These are phyloP conservation scores for Colletotrichum somersetense DNA, from an alignment of 2,329 filamentous ascomycete genomes.

Conservation along the genomic window DNA sequence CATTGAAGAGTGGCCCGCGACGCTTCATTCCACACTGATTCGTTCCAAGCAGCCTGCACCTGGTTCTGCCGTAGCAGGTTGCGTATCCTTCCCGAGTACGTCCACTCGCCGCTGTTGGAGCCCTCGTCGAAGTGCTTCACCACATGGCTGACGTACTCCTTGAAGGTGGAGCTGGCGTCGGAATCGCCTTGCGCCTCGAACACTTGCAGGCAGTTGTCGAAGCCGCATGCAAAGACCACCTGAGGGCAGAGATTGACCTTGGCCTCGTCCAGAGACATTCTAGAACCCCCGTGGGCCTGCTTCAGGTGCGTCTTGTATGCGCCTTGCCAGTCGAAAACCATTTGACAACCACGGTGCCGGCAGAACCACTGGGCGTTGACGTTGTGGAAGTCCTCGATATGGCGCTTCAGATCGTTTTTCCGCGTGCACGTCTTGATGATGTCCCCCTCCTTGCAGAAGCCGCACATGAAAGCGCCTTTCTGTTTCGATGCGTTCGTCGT, in stretches of 20 bases:
- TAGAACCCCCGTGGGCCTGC: slow-evolving; percentile 57
- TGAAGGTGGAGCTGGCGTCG: slow-evolving; percentile 55
- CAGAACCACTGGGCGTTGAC: slow-evolving; percentile 62
- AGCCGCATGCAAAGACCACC: slow-evolving; percentile 63
- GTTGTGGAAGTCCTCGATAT: slow-evolving; percentile 63
- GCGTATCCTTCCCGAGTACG: slow-evolving; percentile 58
- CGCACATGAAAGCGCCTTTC: slow-evolving; percentile 54
- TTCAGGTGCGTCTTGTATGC: slow-evolving; percentile 63
- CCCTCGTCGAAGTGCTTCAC: slow-evolving; percentile 62
- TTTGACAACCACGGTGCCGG: slow-evolving; percentile 57
- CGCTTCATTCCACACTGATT: slow-evolving; percentile 51
- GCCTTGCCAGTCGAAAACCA: slow-evolving; percentile 62
- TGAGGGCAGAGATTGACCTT: slow-evolving; percentile 60
- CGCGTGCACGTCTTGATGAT: slow-evolving; percentile 59
- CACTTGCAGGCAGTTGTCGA: slow-evolving; percentile 58
- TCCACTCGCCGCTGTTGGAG: slow-evolving; percentile 56
- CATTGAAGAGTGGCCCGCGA: slow-evolving; percentile 53
- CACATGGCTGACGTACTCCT: slow-evolving; percentile 61
- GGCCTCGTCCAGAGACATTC: slow-evolving; percentile 57
- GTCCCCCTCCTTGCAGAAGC: slow-evolving; percentile 58
- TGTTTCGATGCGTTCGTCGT: slow-evolving; percentile 50
- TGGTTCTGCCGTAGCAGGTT: slow-evolving; percentile 59
- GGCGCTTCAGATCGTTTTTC: slow-evolving; percentile 63
- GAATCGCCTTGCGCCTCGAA: slow-evolving; percentile 58
- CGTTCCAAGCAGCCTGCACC: slow-evolving; percentile 54